Evolutionary conservation across 768 basidiomycete species (phyloP).

Genomic region (Lyophyllum semitale): DNA sequence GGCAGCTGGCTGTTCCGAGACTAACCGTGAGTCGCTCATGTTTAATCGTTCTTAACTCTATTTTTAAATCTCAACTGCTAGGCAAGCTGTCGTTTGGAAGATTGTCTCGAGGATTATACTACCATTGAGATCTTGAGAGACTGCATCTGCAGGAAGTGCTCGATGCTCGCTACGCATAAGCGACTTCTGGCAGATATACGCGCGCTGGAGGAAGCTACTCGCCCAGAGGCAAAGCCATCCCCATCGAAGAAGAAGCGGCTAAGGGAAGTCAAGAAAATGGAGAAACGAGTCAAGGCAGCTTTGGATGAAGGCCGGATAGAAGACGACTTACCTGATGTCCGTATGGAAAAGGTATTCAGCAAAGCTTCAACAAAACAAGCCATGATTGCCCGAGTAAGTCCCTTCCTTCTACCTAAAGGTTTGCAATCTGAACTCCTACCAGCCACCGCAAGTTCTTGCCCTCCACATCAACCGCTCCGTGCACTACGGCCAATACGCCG

Average conservation of each 20-base stretch:
- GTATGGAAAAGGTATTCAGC: slow-evolving; percentile 76
- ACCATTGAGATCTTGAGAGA: slow-evolving; percentile 86
- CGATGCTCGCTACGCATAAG: slow-evolving; percentile 74
- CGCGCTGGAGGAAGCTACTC: slow-evolving; percentile 48
- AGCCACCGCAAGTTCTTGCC: slow-evolving; percentile 86
- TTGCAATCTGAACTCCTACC: slow-evolving; percentile 6
- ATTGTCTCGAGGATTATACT: slow-evolving; percentile 88
- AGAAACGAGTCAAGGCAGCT: slow-evolving; percentile 58
- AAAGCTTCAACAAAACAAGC: slow-evolving; percentile 83
- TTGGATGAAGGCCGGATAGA: slow-evolving; percentile 79
- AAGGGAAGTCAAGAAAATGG: slow-evolving; percentile 70
- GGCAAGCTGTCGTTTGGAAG: slow-evolving; percentile 72
- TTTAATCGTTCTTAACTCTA: not conserved
- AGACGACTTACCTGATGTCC: slow-evolving; percentile 79
- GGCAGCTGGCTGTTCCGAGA: slow-evolving; percentile 77
- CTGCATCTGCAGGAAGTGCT: slow-evolving; percentile 91
- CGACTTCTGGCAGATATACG: slow-evolving; percentile 66
- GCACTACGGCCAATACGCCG: slow-evolving; percentile 70
- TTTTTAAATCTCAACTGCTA: slow-evolving; percentile 25
- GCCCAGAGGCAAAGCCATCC: slow-evolving; percentile 47
- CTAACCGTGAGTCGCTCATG: slow-evolving; percentile 48
- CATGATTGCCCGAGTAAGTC: slow-evolving; percentile 85
- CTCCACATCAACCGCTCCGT: slow-evolving; percentile 93
- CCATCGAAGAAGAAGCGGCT: slow-evolving; percentile 75
- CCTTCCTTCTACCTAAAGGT: slow-evolving; percentile 1